Evolutionary conservation across 805 yeast species (phyloP), one percentile per base, ranked within the genome.

Genomic region (Jamesozyma hellenica): DNA sequence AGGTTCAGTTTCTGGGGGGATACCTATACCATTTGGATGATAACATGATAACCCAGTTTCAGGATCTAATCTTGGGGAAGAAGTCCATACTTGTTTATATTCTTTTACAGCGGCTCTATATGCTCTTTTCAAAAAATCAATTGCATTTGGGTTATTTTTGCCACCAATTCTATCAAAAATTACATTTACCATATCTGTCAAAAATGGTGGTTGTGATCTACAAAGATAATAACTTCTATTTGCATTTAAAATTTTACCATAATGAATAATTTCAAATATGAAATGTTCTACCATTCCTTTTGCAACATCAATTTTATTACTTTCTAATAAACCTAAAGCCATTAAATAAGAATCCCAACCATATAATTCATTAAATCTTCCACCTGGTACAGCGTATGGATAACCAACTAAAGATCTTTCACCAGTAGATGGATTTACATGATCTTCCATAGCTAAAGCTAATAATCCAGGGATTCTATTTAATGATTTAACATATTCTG

Each of bases 321-420:
- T 81, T 18, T 73, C 70, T 18, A 90, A 58, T 32, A 90, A 67
- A 1, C 97, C 97, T 15, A 87, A 60, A 0, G 90, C 74, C 55
- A 80, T 87, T 81, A 90, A 83, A 56, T 90, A 90, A 2, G 96
- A 86, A 58, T 90, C 98, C 98, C 98, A 90, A 10, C 97, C 97
- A 55, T 90, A 90, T 42, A 86, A 72, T 63, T 90, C 98, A 63
- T 90, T 90, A 63, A 90, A 90, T 46, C 98, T 68, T 14, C 97
- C 97, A 12, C 98, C 98, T 1, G 98, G 98, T 23, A 90, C 96
- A 15, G 85, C 82, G 59, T 88, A 90, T 0, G 94, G 95, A 53
- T 72, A 77, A 13, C 86, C 84, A 28, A 71, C 66, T 34, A 81
- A 49, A 10, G 70, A 66, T 12, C 54, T 56, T 27, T 73, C 72